Evolutionary conservation across 2,329 filamentous ascomycete genomes (phyloP).

Genomic region (Penicillium sp.): DNA sequence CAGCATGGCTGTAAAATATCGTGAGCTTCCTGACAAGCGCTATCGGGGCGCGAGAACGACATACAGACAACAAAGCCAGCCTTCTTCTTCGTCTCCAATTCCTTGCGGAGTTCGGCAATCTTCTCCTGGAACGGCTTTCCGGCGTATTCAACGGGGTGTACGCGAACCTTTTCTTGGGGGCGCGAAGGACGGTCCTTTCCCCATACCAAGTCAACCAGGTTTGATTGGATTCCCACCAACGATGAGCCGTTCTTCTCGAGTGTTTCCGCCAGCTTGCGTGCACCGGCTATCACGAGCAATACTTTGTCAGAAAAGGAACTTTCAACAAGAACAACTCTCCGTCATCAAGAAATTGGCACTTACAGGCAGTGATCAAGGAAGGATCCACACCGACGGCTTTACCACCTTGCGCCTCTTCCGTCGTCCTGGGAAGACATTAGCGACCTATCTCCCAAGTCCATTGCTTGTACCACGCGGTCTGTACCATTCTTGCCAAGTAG

Average conservation of each 20-base stretch:
- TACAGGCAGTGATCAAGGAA: conserved; percentile 68
- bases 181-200: conserved; percentile 63
- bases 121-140: conserved; percentile 81
- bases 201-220: conserved; percentile 92
- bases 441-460: background rate
- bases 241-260: conserved; percentile 79
- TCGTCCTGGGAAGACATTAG: conserved; percentile 45
- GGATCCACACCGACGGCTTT: conserved; percentile 90
- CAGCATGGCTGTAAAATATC: conserved; percentile 58
- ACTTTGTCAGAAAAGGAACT: conserved; percentile 3
- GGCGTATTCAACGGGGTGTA: conserved; percentile 65
- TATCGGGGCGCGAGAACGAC: conserved; percentile 5
- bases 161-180: conserved; percentile 68
- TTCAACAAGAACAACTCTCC: background rate
- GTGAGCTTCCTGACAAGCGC: conserved; percentile 11
- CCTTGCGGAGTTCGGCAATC: conserved; percentile 78
- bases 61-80: conserved; percentile 75
- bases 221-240: conserved; percentile 68
- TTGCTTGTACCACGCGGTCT: conserved; percentile 2
- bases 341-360: conserved; percentile 16
- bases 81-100: conserved; percentile 83
- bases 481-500: conserved; percentile 96
- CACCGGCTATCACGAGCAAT: conserved; percentile 45
- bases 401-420: conserved; percentile 76
- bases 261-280: conserved; percentile 72